Percentiles rank a stretch among this genome's conserved stretches.
These are phyloP conservation scores for Setomelanomma holmii DNA, from an alignment of 2,329 filamentous ascomycete species.

Conservation along the genomic window DNA sequence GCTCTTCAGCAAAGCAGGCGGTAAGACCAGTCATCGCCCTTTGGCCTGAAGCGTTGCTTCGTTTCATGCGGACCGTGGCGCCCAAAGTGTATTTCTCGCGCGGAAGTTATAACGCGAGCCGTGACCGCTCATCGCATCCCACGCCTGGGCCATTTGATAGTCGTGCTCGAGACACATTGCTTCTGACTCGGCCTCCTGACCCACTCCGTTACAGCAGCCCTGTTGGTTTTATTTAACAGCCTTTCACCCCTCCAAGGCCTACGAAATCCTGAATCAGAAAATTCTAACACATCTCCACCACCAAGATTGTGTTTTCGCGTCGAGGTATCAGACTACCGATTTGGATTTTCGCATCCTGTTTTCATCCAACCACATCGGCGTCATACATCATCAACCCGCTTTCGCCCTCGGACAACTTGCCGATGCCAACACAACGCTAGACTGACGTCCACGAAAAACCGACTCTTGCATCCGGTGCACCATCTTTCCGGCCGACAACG, in stretches of 20 bases:
- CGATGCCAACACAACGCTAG: constrained; percentile 31
- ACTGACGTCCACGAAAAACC: constrained; percentile 17
- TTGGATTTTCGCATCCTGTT: constrained; percentile 27
- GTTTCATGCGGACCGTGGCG: constrained; percentile 35
- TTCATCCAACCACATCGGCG: constrained; percentile 24
- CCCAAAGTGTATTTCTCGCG: constrained; percentile 28
- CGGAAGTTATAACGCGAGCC: constrained; percentile 42
- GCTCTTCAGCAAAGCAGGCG: constrained; percentile 5
- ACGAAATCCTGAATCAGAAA: constrained; percentile 13
- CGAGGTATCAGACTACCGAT: constrained; percentile 17
- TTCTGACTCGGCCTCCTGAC: constrained; percentile 47
- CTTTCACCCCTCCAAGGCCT: constrained; percentile 13
- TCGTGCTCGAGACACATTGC: constrained; percentile 41
- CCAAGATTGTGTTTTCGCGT: constrained; percentile 6
- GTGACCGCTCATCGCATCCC: constrained; percentile 36
- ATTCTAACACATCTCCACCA: constrained; percentile 12
- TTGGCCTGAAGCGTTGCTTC: constrained; percentile 32
- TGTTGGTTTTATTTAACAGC: constrained; percentile 16
- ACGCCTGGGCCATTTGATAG: constrained; percentile 42
- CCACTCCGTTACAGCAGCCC: constrained; percentile 13
- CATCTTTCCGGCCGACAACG: constrained; percentile 28
- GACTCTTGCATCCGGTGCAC: constrained; percentile 12
- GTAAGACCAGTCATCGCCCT: constrained; percentile 39
- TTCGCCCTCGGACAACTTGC: constrained; percentile 39
- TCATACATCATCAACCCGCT: constrained; percentile 36